phyloP scores from a whole-genome alignment of 1,284 basidiomycete genomes.

The Cryptococcus sp. region DNA sequence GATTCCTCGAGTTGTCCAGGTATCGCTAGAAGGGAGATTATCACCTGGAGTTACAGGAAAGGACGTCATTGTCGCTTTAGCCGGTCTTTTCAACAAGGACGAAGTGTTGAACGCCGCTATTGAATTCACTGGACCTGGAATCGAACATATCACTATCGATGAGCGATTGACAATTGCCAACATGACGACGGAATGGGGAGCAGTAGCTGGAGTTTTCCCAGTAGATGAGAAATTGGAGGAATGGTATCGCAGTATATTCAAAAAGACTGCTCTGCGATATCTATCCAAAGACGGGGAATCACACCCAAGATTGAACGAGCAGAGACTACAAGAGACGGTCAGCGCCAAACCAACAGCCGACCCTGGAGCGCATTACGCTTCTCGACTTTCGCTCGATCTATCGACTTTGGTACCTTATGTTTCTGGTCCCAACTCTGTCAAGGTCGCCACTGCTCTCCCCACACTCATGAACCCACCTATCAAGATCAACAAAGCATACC shows the following conservation, averaged over 20 bases:
- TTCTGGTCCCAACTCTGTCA: constrained; percentile 96
- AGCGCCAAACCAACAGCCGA: constrained; percentile 64
- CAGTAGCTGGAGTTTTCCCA: constrained; percentile 91
- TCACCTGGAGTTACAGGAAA: constrained; percentile 92
- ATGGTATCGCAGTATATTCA: constrained; percentile 83
- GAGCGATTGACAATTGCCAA: constrained; percentile 93
- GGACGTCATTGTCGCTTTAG: constrained; percentile 96
- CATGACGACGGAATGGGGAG: constrained; percentile 99
- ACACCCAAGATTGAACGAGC: constrained; percentile 82
- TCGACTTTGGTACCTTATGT: constrained; percentile 92
- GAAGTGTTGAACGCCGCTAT: constrained; percentile 98
- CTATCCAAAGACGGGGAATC: constrained; percentile 41
- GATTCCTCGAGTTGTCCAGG: constrained; percentile 92
- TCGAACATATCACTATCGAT: constrained; percentile 76
- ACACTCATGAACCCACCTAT: constrained; percentile 69
- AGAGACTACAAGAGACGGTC: constrained; percentile 65
- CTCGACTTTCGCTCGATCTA: constrained; percentile 87
- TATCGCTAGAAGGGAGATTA: constrained; percentile 79
- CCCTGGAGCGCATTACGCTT: constrained; percentile 72
- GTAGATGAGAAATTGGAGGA: constrained; percentile 74
- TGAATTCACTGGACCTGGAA: constrained; percentile 92
- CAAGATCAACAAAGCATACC: constrained; percentile 93
- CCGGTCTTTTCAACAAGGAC: constrained; percentile 94
- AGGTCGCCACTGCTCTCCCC: constrained; percentile 86
- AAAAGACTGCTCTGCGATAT: constrained; percentile 77